Base-by-base conservation (phyloP, 73 alveolate genomes). In the Symbiodinium pilosum region DNA sequence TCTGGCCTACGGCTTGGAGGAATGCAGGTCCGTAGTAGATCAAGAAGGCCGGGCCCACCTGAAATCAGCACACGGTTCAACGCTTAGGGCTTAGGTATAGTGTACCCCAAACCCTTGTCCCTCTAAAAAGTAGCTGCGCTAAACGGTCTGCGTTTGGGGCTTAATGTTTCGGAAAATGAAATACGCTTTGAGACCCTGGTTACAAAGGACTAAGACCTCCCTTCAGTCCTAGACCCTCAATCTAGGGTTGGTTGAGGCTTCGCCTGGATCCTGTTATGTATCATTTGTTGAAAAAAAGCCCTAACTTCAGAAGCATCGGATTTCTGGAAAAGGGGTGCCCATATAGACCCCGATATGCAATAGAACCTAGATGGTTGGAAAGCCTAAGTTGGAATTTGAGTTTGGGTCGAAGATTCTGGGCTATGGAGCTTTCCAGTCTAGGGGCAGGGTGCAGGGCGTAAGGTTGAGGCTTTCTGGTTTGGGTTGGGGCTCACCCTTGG, bases 11-110 rank as follows among this genome's bases (percentile, higher is more conserved):
- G 36, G 71, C 47, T 64, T 88, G 95, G 11, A 88, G 87, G 54
- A 88, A 88, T 6, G 95, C 95, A 32, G 95, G 95, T 40, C 95
- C 95, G 34, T 88, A 88, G 73, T 88, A 88, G 26, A 88, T 88
- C 73, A 88, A 44, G 52, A 88, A 88, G 20, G 95, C 95, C 9
- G 95, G 95, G 30, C 95, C 95, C 18, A 43, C 95, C 95, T 88
- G 26, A 28, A 24, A 24, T 5, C 32, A 54, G 20, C 73, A 30
- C 34, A 16, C 73, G 0, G 30, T 24, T 26, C 73, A 26, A 30
- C 32, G 73, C 73, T 54, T 54, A 54, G 73, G 73, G 34, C 20
- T 12, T 12, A 24, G 20, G 26, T 24, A 30, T 16, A 24, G 28
- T 18, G 73, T 24, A 30, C 73, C 71, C 73, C 26, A 8, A 54